Percentiles rank a stretch among this genome's conserved stretches.
phyloP scores from a whole-genome alignment of 495 filamentous ascomycete species.

The Neurospora sp. region DNA sequence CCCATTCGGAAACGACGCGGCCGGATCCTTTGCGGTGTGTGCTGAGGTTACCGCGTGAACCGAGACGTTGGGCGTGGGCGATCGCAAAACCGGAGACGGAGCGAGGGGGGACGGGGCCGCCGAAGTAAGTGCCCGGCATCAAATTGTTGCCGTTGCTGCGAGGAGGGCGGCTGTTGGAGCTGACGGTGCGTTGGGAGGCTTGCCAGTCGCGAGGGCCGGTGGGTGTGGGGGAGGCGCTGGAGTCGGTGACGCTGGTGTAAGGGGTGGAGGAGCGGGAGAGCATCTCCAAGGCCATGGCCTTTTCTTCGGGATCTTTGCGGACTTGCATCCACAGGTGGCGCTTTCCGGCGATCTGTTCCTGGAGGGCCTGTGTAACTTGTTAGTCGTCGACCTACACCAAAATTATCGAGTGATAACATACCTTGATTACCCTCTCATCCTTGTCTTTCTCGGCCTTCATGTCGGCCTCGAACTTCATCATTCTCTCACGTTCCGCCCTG shows the following conservation, averaged over 20 bases:
- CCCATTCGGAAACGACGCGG: background rate
- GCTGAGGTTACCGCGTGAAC: background rate
- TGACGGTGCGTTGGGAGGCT: background rate
- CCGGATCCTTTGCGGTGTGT: background rate
- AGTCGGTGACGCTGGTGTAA: background rate
- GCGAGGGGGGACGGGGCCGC: background rate
- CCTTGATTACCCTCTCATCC: slow-evolving; percentile 6
- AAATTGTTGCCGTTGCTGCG: background rate
- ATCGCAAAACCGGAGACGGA: background rate
- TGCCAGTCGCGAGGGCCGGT: slow-evolving; percentile 1
- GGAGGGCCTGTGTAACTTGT: slow-evolving; percentile 1
- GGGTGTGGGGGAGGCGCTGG: background rate
- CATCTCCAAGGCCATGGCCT: background rate
- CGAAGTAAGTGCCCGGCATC: background rate
- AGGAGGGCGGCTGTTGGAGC: background rate
- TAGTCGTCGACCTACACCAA: background rate
- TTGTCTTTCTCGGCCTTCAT: background rate
- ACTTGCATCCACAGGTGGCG: slow-evolving; percentile 16
- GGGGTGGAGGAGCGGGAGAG: background rate
- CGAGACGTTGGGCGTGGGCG: background rate
- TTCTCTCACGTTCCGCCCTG: background rate
- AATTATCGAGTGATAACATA: background rate
- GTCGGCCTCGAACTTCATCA: background rate
- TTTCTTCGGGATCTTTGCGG: slow-evolving; percentile 12
- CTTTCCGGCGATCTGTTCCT: slow-evolving; percentile 15